Percentiles rank a stretch among this genome's conserved stretches.
Evolutionary conservation across 192 early-diverging fungal species (phyloP).

Genomic region (Thamnidium elegans): DNA sequence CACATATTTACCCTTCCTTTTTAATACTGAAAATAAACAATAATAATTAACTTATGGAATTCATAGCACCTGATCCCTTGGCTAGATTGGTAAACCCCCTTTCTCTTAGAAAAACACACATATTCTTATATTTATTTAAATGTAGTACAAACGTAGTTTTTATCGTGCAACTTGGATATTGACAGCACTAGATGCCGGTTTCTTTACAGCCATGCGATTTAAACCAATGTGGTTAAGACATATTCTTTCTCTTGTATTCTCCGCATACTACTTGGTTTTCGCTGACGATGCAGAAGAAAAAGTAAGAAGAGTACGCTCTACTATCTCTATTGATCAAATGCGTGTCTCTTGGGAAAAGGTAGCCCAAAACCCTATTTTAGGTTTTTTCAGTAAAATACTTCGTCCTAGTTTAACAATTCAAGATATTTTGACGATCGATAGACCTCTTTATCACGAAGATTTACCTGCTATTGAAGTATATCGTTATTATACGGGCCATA

Average conservation of each 20-base stretch:
- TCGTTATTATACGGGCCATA: constrained; percentile 56
- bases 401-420: constrained; percentile 40
- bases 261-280: constrained; percentile 79
- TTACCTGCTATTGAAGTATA: constrained; percentile 40
- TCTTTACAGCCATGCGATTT: constrained; percentile 84
- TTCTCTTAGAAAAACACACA: not conserved
- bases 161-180: constrained; percentile 88
- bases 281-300: constrained; percentile 84
- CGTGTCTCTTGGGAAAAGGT: constrained; percentile 90
- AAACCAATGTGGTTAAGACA: constrained; percentile 74
- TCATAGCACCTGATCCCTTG: constrained; percentile 77
- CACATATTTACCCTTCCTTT: not conserved
- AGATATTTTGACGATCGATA: constrained; percentile 31
- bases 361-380: constrained; percentile 62
- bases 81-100: constrained; percentile 56
- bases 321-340: constrained; percentile 82
- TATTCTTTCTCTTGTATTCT: constrained; percentile 72
- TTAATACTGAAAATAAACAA: not conserved
- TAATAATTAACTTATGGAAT: not conserved
- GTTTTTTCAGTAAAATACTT: constrained; percentile 39
- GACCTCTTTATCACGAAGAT: constrained; percentile 26
- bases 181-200: constrained; percentile 91
- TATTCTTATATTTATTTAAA: constrained; percentile 12
- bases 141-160: constrained; percentile 83
- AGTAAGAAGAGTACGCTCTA: constrained; percentile 72